Base-by-base conservation (phyloP, 1,284 basidiomycete species). In the Ustilago trichophora region DNA sequence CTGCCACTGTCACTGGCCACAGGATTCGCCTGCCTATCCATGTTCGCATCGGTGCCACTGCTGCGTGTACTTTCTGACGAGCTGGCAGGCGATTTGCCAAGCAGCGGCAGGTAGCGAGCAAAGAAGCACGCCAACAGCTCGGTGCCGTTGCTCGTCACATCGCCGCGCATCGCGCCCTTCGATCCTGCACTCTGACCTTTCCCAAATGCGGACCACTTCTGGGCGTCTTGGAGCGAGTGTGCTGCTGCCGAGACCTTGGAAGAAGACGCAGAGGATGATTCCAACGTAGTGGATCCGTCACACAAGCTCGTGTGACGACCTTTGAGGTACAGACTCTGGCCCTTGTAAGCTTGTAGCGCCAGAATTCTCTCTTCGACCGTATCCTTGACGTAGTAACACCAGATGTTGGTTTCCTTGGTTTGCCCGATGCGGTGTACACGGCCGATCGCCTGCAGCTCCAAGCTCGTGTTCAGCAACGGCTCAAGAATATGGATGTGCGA, bases 361-460 rank as follows among this genome's bases (percentile, higher is more conserved):
- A 79, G 29, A 18, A 78, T 76, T 27, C 67, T 47, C 40, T 75
- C 69, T 31, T 80, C 78, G 7, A 80, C 77, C 12, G 77, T 78
- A 13, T 73, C 74, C 24, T 55, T 67, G 29, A 73, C 72, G 36
- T 70, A 71, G 51, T 78, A 80, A 49, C 69, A 65, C 51, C 56
- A 80, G 11, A 79, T 65, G 31, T 57, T 27, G 8, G 77, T 78
- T 21, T 63, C 55, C n/a, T 63, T 60, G 7, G 72, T 78, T 49
- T 78, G 76, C 0, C 78, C 78, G 33, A 80, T 80, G 10, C 78
- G 69, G 46, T 76, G 73, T 4, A 80, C 67, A 21, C 78, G 63
- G 3, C 77, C 76, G 9, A 80, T 72, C 12, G 77, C 76, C 50
- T 80, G 78, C 31, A 78, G 49, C 50, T 80, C 78, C 7, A 68